Percentiles rank a stretch among this genome's conserved stretches.
phyloP scores from a whole-genome alignment of 306 rosid species.

The peach (Prunus persica) region Prunus_persica_NCBIv2 NC_034016.1:17413501-17414000 shows the following conservation, averaged over 20 bases:
- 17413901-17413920: constrained; percentile 16
- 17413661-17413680: constrained; percentile 18
- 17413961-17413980: constrained; percentile 99
- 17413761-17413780: constrained; percentile 98
- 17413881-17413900: not conserved
- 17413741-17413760: constrained; percentile 97
- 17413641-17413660: not conserved
- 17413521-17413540: constrained; percentile 30
- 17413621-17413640: not conserved
- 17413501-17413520: not conserved
- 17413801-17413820: constrained; percentile 98
- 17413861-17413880: not conserved
- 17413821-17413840: constrained; percentile 80
- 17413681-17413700: constrained; percentile 29
- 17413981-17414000: constrained; percentile 88
- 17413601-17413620: constrained; percentile 83
- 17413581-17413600: constrained; percentile 83
- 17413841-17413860: not conserved
- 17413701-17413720: constrained; percentile 78
- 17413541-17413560: constrained; percentile 93
- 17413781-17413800: constrained; percentile 97
- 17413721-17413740: constrained; percentile 90
- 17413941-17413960: constrained; percentile 96
- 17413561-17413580: constrained; percentile 76
- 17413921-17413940: constrained; percentile 35